Base-by-base conservation (phyloP, 495 filamentous ascomycete genomes). In the Evansstolkia leycettana region DNA sequence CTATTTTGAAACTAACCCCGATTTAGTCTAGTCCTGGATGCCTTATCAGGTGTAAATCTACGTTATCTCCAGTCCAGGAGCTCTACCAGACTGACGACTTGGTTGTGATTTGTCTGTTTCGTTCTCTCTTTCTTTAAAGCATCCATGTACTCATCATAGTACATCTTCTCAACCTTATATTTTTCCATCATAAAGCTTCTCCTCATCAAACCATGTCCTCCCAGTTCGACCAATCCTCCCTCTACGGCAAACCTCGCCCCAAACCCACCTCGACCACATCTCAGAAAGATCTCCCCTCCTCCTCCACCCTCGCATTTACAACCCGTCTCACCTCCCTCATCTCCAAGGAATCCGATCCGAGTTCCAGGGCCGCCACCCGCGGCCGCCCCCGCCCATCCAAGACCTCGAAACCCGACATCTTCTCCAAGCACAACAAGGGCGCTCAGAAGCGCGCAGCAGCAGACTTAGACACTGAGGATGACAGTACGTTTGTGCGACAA, bases 271-370 rank as follows among this genome's bases (percentile, higher is more conserved):
- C 64, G 31, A 40, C 42, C 34, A 55, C 20, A 51, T 77, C 43
- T 28, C 64, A 65, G 39, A 69, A 62, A 35, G 68, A 75, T 38
- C 71, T 79, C 31, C 24, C 76, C 19, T 74, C 82, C 30, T 75
- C 84, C 15, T 79, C 79, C 36, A 81, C 75, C 43, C 75, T 92
- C 35, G 72, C 79, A 48, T 94, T 95, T 60, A 71, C 78, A 23
- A 77, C 80, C 6, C 75, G 85, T 28, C 73, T 94, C 38, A 74
- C 75, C 43, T 81, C 80, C 33, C 72, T 85, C 12, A 76, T 84
- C 43, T 60, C 79, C 28, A 55, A 66, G 24, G 56, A 73, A 38
- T 30, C 42, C 27, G n/a, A 26, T 28, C 12, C 40, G 0, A 48
- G 51, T 5, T 40, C 50, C 4, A 38, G 52, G 10, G 46, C 58